A percentile compares a stretch with the other conserved stretches of the same genome.
Evolutionary conservation across 2,329 filamentous ascomycete species (phyloP).

Genomic region (Capronia epimyces): DNA sequence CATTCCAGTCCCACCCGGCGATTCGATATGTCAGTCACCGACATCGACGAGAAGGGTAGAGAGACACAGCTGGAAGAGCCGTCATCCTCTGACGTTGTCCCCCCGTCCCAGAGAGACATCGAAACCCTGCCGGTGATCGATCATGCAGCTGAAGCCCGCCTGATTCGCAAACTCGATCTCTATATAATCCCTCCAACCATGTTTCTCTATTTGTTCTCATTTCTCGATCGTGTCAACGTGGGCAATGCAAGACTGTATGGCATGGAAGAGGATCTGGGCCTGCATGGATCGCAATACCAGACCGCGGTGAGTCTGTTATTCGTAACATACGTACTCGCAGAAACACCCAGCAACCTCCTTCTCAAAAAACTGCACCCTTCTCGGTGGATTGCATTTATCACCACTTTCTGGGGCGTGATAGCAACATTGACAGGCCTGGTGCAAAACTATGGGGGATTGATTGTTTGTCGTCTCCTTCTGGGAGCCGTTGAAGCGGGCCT

Average conservation of each 20-base stretch:
- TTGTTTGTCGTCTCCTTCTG: conserved; percentile 45
- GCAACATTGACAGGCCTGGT: conserved; percentile 49
- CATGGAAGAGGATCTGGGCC: conserved; percentile 40
- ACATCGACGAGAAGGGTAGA: conserved; percentile 4
- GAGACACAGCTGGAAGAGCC: not conserved
- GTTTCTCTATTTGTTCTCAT: conserved; percentile 60
- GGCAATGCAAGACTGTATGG: conserved; percentile 45
- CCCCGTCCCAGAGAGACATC: conserved; percentile 8
- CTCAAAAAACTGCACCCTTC: conserved; percentile 47
- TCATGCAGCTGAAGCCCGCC: conserved; percentile 19
- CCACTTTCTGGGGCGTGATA: conserved; percentile 44
- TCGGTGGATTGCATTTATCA: conserved; percentile 45
- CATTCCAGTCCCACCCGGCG: conserved; percentile 11
- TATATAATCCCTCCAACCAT: conserved; percentile 41
- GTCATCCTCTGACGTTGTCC: conserved; percentile 1
- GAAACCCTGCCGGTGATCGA: conserved; percentile 19
- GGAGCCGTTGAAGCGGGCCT: conserved; percentile 40
- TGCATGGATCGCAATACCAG: conserved; percentile 58
- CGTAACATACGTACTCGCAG: conserved; percentile 49
- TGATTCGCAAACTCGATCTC: conserved; percentile 39
- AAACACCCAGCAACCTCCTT: conserved; percentile 40
- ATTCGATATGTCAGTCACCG: not conserved
- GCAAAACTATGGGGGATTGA: conserved; percentile 43
- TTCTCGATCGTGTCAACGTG: conserved; percentile 43
- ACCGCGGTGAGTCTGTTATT: conserved; percentile 62